These are phyloP conservation scores for Allomyces arbusculus DNA, from an alignment of 192 early-diverging fungal species.

Conservation along the genomic window DNA sequence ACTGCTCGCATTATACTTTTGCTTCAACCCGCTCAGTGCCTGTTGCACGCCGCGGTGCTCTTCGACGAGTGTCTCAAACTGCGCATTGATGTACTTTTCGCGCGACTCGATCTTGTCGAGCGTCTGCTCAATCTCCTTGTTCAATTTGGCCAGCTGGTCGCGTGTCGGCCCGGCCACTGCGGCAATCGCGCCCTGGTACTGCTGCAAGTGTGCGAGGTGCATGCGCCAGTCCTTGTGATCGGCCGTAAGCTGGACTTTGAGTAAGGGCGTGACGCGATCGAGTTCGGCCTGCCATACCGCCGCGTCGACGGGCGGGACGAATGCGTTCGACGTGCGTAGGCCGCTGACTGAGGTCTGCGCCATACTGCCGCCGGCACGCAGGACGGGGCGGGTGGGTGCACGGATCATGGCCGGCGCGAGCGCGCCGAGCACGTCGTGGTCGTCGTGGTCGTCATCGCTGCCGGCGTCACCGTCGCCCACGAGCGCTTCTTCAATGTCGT, in stretches of 20 bases:
- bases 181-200: slow-evolving; percentile 21
- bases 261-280: slow-evolving; percentile 28
- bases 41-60: slow-evolving; percentile 28
- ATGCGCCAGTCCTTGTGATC: slow-evolving; percentile 42
- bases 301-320: slow-evolving; percentile 21
- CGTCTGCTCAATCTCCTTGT: slow-evolving; percentile 26
- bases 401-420: too few species aligned
- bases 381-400: neutral
- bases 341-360: neutral
- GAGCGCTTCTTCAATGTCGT: slow-evolving; percentile 12
- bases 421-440: slow-evolving; percentile 1
- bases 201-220: slow-evolving; percentile 30
- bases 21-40: slow-evolving; percentile 23
- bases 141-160: slow-evolving; percentile 17
- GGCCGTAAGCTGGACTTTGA: slow-evolving; percentile 28
- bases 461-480: neutral
- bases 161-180: slow-evolving; percentile 15
- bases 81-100: slow-evolving; percentile 41
- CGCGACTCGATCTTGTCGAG: slow-evolving; percentile 31
- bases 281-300: slow-evolving; percentile 33
- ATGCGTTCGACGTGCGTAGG: neutral
- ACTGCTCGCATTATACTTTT: slow-evolving; percentile 23
- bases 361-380: neutral
- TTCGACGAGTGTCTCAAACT: slow-evolving; percentile 33
- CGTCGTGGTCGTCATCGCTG: neutral